Base-by-base conservation (phyloP, 805 yeast genomes). In the Komagataella pastoris region DNA sequence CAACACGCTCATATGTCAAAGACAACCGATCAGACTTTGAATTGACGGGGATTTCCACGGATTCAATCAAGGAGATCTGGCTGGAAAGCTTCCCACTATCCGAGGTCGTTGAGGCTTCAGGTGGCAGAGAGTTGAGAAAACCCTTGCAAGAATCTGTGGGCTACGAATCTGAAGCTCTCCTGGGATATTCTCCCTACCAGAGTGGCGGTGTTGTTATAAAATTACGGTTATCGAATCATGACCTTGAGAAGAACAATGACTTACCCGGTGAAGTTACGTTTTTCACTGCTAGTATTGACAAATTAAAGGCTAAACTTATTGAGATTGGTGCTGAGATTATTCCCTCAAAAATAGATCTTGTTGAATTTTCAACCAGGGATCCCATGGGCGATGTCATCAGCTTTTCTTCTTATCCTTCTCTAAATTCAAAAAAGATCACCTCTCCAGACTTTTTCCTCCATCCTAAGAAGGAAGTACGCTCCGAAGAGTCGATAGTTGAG, bases 51-150 rank as follows among this genome's bases (percentile, higher is more conserved):
- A 69, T 85, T 48, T 76, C 88, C 7, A 72, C 70, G 52, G 88
- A 83, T 56, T 83, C 90, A 0, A 60, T 82, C 49, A 76, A 72
- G 55, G 95, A 85, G 65, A 65, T 78, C 24, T 85, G 95, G 95
- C 62, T 85, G 48, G 86, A 83, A 63, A 68, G 81, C 19, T 83
- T 80, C 63, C 88, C 86, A 18, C 67, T 75, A 46, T 51, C 61
- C 1, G 55, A 58, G 48, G 17, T 58, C 14, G 17, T 23, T 24
- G 46, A 45, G 8, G 60, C 58, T 47, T 17, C 49, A 8, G 50
- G 54, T 3, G 61, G 58, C 1, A 47, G 51, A 17, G 23, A 17
- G 14, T 19, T 18, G 12, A 48, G 57, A 7, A 48, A 62, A n/a
- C 71, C 71, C 24, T 66, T 69, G 46, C 80, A 76, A 36, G 55